Conservation (phyloP, 139 green algal genomes). For the Coelastrella sp. region DNA sequence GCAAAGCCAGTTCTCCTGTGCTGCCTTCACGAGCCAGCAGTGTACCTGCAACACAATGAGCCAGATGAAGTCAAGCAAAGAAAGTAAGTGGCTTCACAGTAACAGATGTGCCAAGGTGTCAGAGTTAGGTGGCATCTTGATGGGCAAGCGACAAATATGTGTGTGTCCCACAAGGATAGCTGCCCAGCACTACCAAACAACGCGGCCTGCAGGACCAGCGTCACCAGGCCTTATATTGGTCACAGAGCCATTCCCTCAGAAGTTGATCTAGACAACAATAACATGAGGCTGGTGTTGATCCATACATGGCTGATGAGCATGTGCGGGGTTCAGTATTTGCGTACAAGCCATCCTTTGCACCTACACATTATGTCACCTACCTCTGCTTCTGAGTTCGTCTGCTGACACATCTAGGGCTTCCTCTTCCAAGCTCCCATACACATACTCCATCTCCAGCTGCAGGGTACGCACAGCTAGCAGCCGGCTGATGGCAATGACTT, state of each 20-base stretch:
- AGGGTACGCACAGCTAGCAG: constrained; percentile 79
- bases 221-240: too few species aligned
- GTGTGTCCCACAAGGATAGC: too few species aligned
- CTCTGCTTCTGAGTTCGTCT: constrained; percentile 41
- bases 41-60: constrained; percentile 39
- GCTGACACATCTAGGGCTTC: constrained; percentile 85
- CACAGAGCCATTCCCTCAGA: too few species aligned
- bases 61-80: background rate
- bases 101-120: background rate
- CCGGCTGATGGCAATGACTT: constrained; percentile 70
- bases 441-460: constrained; percentile 83
- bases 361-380: background rate
- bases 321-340: too few species aligned
- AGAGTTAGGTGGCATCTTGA: background rate
- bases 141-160: background rate
- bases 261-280: too few species aligned
- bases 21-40: constrained; percentile 60
- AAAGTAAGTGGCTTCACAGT: background rate
- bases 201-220: too few species aligned
- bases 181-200: too few species aligned
- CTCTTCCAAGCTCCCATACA: constrained; percentile 87
- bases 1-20: constrained; percentile 87
- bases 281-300: too few species aligned
- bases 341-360: too few species aligned
- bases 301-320: too few species aligned